phyloP scores from a whole-genome alignment of 2,329 filamentous ascomycete species.

The Orbilia blumenaviensis region DNA sequence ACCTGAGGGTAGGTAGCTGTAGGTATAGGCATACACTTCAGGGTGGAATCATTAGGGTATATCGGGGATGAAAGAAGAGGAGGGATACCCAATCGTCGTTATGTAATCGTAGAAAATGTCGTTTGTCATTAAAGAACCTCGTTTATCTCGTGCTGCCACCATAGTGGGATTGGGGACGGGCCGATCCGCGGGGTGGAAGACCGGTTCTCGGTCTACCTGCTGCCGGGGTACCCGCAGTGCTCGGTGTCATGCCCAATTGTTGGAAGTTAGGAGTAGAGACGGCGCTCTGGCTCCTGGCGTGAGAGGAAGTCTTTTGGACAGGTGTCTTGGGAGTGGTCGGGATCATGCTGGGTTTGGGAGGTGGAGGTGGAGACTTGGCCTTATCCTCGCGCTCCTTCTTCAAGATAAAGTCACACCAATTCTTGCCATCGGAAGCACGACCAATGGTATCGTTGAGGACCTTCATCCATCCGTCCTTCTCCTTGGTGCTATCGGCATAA shows the following conservation, averaged over 20 bases:
- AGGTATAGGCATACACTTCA: too few species aligned
- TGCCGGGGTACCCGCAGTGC: conserved; percentile 12
- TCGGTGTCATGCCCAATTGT: conserved; percentile 48
- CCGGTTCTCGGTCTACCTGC: conserved; percentile 27
- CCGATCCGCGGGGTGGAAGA: conserved; percentile 34
- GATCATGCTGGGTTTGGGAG: conserved; percentile 44
- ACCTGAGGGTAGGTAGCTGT: conserved; percentile 3
- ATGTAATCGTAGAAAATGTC: conserved; percentile 26
- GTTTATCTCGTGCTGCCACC: conserved; percentile 36
- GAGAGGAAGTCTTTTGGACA: conserved; percentile 31
- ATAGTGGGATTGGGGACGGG: conserved; percentile 46
- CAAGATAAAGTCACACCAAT: conserved; percentile 74
- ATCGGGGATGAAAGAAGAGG: background rate
- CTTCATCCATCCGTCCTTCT: conserved; percentile 96
- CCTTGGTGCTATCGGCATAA: conserved; percentile 85
- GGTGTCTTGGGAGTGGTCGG: conserved; percentile 43
- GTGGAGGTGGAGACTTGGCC: conserved; percentile 26
- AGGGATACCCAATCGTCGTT: conserved; percentile 1
- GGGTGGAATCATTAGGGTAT: conserved; percentile 7
- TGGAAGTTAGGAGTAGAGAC: conserved; percentile 48
- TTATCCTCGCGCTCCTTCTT: conserved; percentile 58
- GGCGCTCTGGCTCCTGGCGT: conserved; percentile 45
- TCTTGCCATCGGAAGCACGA: conserved; percentile 65
- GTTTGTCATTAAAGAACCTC: conserved; percentile 2
- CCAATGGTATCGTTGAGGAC: conserved; percentile 77